phyloP scores from a whole-genome alignment of 2,329 filamentous ascomycete species.

The Sporothrix schenckii region DNA sequence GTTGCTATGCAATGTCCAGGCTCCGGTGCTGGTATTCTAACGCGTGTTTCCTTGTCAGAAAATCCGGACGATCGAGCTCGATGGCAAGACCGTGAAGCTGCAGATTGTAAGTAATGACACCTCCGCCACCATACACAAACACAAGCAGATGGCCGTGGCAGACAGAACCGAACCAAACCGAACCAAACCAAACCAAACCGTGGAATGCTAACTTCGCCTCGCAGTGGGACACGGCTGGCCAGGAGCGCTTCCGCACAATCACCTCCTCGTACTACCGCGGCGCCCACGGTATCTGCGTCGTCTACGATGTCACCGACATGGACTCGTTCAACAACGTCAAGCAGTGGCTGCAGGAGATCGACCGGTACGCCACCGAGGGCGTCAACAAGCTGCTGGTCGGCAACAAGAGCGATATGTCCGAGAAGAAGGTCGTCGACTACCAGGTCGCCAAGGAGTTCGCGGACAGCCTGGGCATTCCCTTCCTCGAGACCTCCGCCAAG shows the following conservation, averaged over 20 bases:
- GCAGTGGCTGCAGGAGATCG: conserved; percentile 99
- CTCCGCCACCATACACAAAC: not conserved
- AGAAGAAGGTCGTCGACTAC: conserved; percentile 99
- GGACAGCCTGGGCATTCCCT: conserved; percentile 96
- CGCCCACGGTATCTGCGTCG: conserved; percentile 98
- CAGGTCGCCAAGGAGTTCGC: conserved; percentile 99
- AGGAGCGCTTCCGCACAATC: conserved; percentile 99
- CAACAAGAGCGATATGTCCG: conserved; percentile 99
- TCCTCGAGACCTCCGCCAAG: conserved; percentile 99
- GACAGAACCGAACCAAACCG: not conserved
- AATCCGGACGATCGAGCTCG: conserved; percentile 99
- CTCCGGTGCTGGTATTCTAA: conserved; percentile 20
- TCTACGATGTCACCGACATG: conserved; percentile 99
- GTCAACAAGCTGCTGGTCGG: conserved; percentile 99
- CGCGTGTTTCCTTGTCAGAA: conserved; percentile 61
- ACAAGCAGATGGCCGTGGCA: not conserved
- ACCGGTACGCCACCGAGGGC: conserved; percentile 97
- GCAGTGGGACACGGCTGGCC: conserved; percentile 98
- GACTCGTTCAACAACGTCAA: conserved; percentile 99
- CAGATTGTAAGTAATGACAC: conserved; percentile 73
- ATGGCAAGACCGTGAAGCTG: conserved; percentile 99
- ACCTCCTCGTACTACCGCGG: conserved; percentile 99
- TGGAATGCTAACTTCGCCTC: not conserved
- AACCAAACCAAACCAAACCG: too few species aligned
- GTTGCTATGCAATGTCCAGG: not conserved